Base-by-base conservation (phyloP, 148 eudicot genomes). In the Silene conica region DNA sequence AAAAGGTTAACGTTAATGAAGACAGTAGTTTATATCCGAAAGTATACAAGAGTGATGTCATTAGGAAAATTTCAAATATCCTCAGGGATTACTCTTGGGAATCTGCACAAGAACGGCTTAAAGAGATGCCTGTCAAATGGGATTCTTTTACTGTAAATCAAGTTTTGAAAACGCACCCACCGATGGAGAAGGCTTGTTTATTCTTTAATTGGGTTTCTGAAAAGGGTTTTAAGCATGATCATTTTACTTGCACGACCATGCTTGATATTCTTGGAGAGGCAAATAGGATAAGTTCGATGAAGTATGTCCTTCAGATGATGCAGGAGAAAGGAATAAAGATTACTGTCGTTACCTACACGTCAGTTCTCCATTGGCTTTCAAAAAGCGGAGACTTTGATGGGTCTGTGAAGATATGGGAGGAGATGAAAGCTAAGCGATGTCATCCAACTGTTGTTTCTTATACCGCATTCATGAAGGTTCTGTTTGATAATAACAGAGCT, bases 251-350 rank as follows among this genome's bases (percentile, higher is more conserved):
- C 80, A 92, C 97, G 23, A 92, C 97, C 21, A 90, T 92, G 97
- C 65, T 92, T 75, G 97, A 90, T 85, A 90, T 92, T 54, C 90
- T 92, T 82, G 97, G 97, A 23, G 97, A 92, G 83, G 97, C 97
- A 11, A 23, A 83, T 77, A 82, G 97, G 82, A 90, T 92, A 70
- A 75, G 79, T 15, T 92, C 97, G 3, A 92, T 92, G 97, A 87
- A 75, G 78, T 80, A 75, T 77, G 87, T 92, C 19, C 90, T 90
- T 74, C 78, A 86, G 74, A 88, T 82, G 73, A 92, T 92, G 97
- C 85, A 85, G 72, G 89, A 87, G 77, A 92, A 87, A 69, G 93
- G 90, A 75, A 81, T 92, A 46, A 85, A 79, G 69, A 70, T 87
- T 62, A 92, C 82, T 72, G 89, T 63, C 0, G 86, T 90, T 76